These are phyloP conservation scores for Boehmeria nivea DNA, from an alignment of 306 rosid species.

Conservation along the genomic window DNA sequence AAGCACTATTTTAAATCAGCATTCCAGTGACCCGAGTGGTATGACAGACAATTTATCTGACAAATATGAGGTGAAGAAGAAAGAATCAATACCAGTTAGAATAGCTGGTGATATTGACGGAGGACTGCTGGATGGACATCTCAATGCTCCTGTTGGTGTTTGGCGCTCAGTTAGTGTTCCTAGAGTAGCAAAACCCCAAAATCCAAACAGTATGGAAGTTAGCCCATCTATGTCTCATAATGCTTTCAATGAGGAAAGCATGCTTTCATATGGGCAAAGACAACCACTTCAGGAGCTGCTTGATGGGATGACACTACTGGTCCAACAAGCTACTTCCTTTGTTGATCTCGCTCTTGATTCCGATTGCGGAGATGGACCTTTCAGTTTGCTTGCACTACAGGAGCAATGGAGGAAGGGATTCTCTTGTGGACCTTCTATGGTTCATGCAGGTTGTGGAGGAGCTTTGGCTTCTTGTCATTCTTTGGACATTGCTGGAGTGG, in stretches of 20 bases:
- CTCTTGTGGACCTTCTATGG: slow-evolving; percentile 95
- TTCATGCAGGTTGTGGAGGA: slow-evolving; percentile 99
- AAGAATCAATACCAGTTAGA: slow-evolving; percentile 77
- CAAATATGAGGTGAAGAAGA: slow-evolving; percentile 78
- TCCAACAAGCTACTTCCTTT: slow-evolving; percentile 89
- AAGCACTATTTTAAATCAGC: slow-evolving; percentile 53
- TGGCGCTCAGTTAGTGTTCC: slow-evolving; percentile 92
- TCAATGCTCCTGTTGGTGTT: slow-evolving; percentile 87
- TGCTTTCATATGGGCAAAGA: slow-evolving; percentile 83
- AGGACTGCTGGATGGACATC: slow-evolving; percentile 83
- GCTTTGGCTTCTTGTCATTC: slow-evolving; percentile 95
- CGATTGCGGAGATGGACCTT: slow-evolving; percentile 95
- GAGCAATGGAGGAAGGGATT: slow-evolving; percentile 98
- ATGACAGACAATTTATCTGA: slow-evolving; percentile 54
- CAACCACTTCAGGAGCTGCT: slow-evolving; percentile 97
- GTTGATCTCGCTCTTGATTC: slow-evolving; percentile 91
- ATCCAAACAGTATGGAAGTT: slow-evolving; percentile 70
- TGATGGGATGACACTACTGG: slow-evolving; percentile 81
- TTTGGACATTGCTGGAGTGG: slow-evolving; percentile 95
- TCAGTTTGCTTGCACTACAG: slow-evolving; percentile 92
- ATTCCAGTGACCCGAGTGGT: slow-evolving; percentile 54
- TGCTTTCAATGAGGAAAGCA: slow-evolving; percentile 76
- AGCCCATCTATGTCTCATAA: slow-evolving; percentile 70
- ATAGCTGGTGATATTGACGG: slow-evolving; percentile 93
- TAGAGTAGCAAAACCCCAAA: slow-evolving; percentile 60